Evolutionary conservation across 257 asterid species (phyloP).

Genomic region (Forsythia viridissima): DNA sequence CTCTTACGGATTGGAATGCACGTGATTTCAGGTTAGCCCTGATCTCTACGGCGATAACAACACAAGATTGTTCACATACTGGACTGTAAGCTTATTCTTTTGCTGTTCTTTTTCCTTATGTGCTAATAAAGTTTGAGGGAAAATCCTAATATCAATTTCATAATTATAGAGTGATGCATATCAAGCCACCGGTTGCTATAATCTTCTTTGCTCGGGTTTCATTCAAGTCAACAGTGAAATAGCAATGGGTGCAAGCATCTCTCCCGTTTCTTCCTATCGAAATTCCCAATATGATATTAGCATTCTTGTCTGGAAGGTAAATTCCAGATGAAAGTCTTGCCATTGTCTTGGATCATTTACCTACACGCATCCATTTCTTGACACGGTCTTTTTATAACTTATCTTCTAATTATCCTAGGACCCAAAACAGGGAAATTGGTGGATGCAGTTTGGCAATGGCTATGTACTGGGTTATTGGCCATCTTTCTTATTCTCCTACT

Average conservation of each 20-base stretch:
- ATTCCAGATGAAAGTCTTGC: constrained; percentile 9
- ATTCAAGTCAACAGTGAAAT: constrained; percentile 80
- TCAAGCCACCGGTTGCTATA: constrained; percentile 97
- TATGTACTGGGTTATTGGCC: constrained; percentile 91
- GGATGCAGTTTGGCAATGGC: constrained; percentile 90
- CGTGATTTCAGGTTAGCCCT: constrained; percentile 67
- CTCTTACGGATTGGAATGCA: constrained; percentile 18
- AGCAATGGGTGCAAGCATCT: constrained; percentile 98
- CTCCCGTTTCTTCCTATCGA: constrained; percentile 70
- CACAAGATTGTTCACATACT: constrained; percentile 80
- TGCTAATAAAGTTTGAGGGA: background rate
- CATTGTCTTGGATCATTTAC: no score
- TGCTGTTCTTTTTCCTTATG: background rate
- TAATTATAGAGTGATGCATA: constrained; percentile 83
- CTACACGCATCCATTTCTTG: background rate
- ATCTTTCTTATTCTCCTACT: constrained; percentile 79
- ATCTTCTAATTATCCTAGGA: constrained; percentile 42
- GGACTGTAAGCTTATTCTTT: constrained; percentile 61
- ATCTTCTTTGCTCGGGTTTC: constrained; percentile 88
- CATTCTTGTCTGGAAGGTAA: constrained; percentile 93
- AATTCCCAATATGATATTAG: constrained; percentile 81
- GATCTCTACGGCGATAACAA: constrained; percentile 84
- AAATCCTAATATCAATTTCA: background rate
- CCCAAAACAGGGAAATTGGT: constrained; percentile 88
- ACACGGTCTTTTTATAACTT: background rate